A percentile compares a stretch with the other conserved stretches of the same genome.
Conservation (phyloP, 2,329 filamentous ascomycete genomes). For the Clarireedia monteithiana region DNA sequence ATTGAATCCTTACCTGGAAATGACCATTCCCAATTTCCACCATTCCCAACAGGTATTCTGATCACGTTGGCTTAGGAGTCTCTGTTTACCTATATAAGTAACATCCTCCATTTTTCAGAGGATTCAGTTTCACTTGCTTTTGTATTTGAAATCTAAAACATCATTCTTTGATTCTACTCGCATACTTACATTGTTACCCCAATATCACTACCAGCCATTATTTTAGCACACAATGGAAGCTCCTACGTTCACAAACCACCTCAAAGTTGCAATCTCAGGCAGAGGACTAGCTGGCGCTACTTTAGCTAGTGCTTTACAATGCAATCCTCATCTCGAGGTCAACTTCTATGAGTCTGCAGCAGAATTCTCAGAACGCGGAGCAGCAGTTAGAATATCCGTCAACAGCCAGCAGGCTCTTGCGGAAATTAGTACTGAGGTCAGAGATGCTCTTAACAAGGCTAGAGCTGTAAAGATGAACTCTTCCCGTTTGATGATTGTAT, state of each 20-base stretch:
- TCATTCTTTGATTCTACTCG: no score
- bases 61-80: no score
- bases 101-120: no score
- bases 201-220: no score
- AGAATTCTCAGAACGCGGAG: background rate
- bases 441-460: background rate
- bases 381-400: background rate
- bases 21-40: no score
- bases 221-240: background rate
- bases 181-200: no score
- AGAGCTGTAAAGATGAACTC: background rate
- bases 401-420: background rate
- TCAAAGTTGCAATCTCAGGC: background rate
- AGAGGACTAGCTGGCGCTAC: background rate
- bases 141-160: no score
- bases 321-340: background rate
- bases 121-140: no score
- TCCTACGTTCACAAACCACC: background rate
- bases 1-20: no score
- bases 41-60: no score
- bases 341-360: background rate
- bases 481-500: background rate
- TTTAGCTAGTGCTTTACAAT: background rate
- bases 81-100: no score
- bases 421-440: background rate